phyloP scores from a whole-genome alignment of 371 early-diverging fungal species.

The Haplosporangium sp. region DNA sequence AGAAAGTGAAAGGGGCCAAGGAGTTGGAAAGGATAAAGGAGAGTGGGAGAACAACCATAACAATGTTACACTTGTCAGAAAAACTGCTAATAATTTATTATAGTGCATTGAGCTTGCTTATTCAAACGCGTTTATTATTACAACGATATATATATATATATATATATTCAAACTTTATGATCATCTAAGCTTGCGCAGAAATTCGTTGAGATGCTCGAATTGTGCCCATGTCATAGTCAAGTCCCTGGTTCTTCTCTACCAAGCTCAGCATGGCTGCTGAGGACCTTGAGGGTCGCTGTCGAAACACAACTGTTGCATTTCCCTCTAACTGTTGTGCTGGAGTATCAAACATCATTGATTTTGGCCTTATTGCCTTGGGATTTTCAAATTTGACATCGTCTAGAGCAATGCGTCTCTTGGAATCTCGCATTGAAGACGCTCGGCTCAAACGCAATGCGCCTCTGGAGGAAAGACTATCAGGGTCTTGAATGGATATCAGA shows the following conservation, averaged over 20 bases:
- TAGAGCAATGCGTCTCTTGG: conserved; percentile 31
- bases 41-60: neutral
- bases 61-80: too few species aligned
- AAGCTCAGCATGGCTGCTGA: neutral
- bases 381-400: conserved; percentile 35
- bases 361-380: conserved; percentile 9
- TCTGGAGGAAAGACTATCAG: neutral
- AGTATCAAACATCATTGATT: neutral
- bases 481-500: conserved; percentile 17
- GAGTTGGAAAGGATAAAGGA: neutral
- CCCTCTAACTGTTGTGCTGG: conserved; percentile 1
- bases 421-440: conserved; percentile 47
- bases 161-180: neutral
- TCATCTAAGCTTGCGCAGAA: conserved; percentile 18
- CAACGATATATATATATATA: too few species aligned
- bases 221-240: conserved; percentile 33
- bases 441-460: conserved; percentile 30
- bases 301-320: conserved; percentile 32
- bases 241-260: neutral
- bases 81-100: too few species aligned
- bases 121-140: too few species aligned
- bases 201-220: conserved; percentile 35
- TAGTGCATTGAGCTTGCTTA: too few species aligned
- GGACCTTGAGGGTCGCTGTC: conserved; percentile 5
- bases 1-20: neutral